Base-by-base conservation (phyloP, 805 yeast species). In the Pichia thaimueangensis region DNA sequence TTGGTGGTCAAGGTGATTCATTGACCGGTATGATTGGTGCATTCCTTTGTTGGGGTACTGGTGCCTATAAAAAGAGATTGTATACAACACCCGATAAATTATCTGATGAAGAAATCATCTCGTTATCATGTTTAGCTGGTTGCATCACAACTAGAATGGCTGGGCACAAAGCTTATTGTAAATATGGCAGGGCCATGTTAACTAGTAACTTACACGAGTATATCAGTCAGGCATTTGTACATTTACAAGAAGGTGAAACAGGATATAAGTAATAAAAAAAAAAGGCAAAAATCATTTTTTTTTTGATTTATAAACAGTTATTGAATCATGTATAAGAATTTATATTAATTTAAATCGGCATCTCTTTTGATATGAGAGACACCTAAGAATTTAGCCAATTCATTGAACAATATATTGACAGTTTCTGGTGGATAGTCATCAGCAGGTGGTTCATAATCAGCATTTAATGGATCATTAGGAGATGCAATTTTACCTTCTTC, bases 1-100 rank as follows among this genome's bases (percentile, higher is more conserved):
- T 86, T 7, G 96, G 97, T 11, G 98, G 98, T 0, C 97, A 93
- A 64, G 98, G 98, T 21, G 98, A 93, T 54, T 84, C 96, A 0
- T 60, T 93, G 30, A 76, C 91, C 0, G 98, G 98, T 0, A 68
- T 86, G 20, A 63, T 88, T n/a, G 88, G 89, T 1, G 82, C 95
- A 0, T 68, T 91, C 54, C 55, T 85, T 27, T 85, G 86, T 5
- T 91, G 95, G 95, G 77, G 84, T 6, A 57, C 72, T 20, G 81
- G 82, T 11, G 62, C 69, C n/a, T 82, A 85, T 56, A 72, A 75
- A 45, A 55, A 70, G 25, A 60, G 67, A 3, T 54, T 81, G 2
- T 86, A 95, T 28, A 15, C 64, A 19, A 54, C 59, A 9, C 54
- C 58, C 6, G 55, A 73, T 17, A 43, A 62, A 6, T 43, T 64